A percentile compares a stretch with the other conserved stretches of the same genome.
Evolutionary conservation across 1,284 basidiomycete genomes (phyloP).

Genomic region (Malassezia sympodialis): DNA sequence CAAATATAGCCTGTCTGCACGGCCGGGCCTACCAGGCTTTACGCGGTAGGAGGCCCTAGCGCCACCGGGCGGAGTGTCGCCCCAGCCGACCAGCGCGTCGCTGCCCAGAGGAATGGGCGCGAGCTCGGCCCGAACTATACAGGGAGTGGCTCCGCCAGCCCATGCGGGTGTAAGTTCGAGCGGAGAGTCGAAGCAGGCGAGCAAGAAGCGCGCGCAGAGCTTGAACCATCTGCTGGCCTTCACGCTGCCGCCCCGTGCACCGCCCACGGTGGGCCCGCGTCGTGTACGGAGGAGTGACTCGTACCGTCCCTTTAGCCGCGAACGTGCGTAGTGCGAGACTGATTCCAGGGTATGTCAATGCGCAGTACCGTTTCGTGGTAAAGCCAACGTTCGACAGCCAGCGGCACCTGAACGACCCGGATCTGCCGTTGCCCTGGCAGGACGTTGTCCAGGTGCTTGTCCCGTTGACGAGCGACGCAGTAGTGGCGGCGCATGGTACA

Average conservation of each 20-base stretch:
- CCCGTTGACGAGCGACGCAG: conserved; percentile 56
- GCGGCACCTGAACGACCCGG: conserved; percentile 39
- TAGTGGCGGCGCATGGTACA: conserved; percentile 1
- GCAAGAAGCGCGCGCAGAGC: conserved; percentile 26
- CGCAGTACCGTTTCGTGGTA: conserved; percentile 46
- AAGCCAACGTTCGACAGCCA: conserved; percentile 45
- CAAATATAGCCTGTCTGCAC: not conserved
- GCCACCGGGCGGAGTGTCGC: not conserved
- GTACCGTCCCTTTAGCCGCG: conserved; percentile 40
- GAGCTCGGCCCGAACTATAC: not conserved
- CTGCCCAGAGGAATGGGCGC: not conserved
- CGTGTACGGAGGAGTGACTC: conserved; percentile 23
- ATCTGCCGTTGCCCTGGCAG: conserved; percentile 51
- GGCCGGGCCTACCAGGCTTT: not conserved
- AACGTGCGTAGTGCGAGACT: conserved; percentile 21
- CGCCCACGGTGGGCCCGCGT: conserved; percentile 29
- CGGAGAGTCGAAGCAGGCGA: conserved; percentile 3
- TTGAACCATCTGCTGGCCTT: conserved; percentile 44
- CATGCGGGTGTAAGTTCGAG: not conserved
- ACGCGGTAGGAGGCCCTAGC: conserved; percentile 2
- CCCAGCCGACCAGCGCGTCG: not conserved
- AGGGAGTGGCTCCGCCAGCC: not conserved
- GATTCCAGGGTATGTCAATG: conserved; percentile 36
- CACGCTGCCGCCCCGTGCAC: conserved; percentile 39
- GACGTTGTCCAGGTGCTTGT: conserved; percentile 91